Conservation (phyloP, 495 filamentous ascomycete species). For the Penicillium soppii region DNA sequence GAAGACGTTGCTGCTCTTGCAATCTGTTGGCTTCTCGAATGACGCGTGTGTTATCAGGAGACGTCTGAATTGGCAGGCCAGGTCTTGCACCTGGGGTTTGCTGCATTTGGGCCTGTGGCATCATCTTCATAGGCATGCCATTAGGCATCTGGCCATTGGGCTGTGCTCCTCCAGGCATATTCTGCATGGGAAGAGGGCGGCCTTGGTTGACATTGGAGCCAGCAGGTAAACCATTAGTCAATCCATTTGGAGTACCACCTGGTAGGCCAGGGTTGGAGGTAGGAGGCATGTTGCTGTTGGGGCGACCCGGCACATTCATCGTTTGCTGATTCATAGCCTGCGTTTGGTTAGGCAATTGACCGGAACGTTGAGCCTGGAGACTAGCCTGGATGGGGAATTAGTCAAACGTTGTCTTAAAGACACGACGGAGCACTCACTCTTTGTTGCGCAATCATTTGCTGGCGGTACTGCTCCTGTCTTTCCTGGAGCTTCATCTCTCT, state of each 20-base stretch:
- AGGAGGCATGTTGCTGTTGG: constrained; percentile 39
- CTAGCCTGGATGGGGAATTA: constrained; percentile 25
- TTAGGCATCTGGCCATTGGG: constrained; percentile 52
- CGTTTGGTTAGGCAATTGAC: constrained; percentile 45
- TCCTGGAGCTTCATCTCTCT: constrained; percentile 76
- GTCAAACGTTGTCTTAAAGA: constrained; percentile 11
- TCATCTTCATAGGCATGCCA: constrained; percentile 61
- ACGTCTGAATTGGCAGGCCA: constrained; percentile 56
- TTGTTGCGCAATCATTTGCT: constrained; percentile 60
- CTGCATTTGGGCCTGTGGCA: constrained; percentile 73
- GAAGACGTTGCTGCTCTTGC: constrained; percentile 64
- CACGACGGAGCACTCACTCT: constrained; percentile 45
- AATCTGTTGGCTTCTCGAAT: constrained; percentile 60
- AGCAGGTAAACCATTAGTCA: constrained; percentile 40
- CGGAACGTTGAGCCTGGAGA: constrained; percentile 42
- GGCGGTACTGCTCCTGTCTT: constrained; percentile 65
- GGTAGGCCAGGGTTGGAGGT: constrained; percentile 33
- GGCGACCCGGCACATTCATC: constrained; percentile 41
- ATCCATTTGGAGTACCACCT: constrained; percentile 32
- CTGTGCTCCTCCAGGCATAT: constrained; percentile 34
- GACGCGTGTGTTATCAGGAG: constrained; percentile 52
- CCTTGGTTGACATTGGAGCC: constrained; percentile 37
- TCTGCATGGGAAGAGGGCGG: constrained; percentile 41
- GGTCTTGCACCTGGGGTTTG: constrained; percentile 55
- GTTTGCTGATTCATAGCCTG: constrained; percentile 41